Percentiles rank a stretch among this genome's conserved stretches.
phyloP scores from a whole-genome alignment of 1,139 yeast genomes.

The Barnettozyma hawaiiensis region DNA sequence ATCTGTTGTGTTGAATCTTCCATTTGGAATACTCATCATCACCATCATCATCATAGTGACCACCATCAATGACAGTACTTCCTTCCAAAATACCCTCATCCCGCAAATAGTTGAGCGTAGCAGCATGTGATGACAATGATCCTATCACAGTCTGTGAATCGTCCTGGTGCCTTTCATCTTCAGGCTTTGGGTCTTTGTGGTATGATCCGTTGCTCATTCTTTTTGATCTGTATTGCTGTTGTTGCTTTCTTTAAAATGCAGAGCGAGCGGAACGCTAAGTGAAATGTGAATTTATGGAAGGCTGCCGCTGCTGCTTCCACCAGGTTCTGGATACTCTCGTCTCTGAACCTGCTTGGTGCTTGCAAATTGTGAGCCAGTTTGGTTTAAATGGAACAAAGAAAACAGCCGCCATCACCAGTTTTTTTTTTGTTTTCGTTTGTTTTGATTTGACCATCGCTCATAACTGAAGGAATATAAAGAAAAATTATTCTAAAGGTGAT shows the following conservation, averaged over 20 bases:
- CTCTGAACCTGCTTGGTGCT: not conserved
- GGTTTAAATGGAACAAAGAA: no score
- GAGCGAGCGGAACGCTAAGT: not conserved
- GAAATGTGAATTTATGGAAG: no score
- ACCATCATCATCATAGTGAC: slow-evolving; percentile 19
- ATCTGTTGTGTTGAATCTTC: slow-evolving; percentile 14
- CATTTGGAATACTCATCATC: slow-evolving; percentile 10
- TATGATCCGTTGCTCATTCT: not conserved
- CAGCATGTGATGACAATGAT: slow-evolving; percentile 10
- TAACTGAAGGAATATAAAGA: no score
- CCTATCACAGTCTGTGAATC: slow-evolving; percentile 18
- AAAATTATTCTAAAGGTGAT: no score
- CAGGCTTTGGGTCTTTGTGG: not conserved
- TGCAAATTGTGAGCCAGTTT: not conserved
- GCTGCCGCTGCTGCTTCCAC: no score
- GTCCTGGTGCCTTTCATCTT: slow-evolving; percentile 6
- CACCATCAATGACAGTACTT: slow-evolving; percentile 23
- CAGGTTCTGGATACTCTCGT: not conserved
- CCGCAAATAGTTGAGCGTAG: slow-evolving; percentile 19
- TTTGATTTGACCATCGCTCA: no score
- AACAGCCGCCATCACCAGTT: not conserved
- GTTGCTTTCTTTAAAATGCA: no score
- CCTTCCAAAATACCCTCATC: slow-evolving; percentile 25
- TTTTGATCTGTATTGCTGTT: no score
- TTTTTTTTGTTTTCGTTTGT: not conserved